These are phyloP conservation scores for Eucalyptus leucophloia DNA, from an alignment of 345 rosid species.

Conservation along the genomic window DNA sequence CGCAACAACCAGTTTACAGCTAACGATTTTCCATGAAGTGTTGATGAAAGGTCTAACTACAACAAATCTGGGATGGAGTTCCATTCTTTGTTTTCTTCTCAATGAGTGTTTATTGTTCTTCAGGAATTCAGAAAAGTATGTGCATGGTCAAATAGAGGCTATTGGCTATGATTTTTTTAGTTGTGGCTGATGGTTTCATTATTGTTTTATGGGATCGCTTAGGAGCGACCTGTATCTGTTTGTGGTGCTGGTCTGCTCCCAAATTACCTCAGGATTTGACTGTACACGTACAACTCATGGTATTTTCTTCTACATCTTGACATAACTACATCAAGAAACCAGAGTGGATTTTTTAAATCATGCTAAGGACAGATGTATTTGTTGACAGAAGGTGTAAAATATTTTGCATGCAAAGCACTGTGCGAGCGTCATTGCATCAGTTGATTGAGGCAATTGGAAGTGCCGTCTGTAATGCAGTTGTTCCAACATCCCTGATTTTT, in stretches of 20 bases:
- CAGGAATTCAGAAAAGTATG: not conserved
- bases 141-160: not conserved
- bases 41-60: not conserved
- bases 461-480: not conserved
- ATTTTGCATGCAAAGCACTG: not conserved
- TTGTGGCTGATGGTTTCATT: not conserved
- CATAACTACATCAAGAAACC: not conserved
- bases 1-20: not conserved
- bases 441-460: not conserved
- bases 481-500: not conserved
- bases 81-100: not conserved
- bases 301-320: not conserved
- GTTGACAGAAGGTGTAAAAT: not conserved
- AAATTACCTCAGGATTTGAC: not conserved
- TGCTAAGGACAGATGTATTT: not conserved
- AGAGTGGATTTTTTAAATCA: not conserved
- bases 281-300: not conserved
- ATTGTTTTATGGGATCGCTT: not conserved
- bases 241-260: not conserved
- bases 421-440: not conserved
- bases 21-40: not conserved
- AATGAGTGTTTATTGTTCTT: not conserved
- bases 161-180: not conserved
- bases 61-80: not conserved
- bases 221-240: not conserved